Conservation (phyloP, 768 basidiomycete genomes). For the Calocera viscosa region DNA sequence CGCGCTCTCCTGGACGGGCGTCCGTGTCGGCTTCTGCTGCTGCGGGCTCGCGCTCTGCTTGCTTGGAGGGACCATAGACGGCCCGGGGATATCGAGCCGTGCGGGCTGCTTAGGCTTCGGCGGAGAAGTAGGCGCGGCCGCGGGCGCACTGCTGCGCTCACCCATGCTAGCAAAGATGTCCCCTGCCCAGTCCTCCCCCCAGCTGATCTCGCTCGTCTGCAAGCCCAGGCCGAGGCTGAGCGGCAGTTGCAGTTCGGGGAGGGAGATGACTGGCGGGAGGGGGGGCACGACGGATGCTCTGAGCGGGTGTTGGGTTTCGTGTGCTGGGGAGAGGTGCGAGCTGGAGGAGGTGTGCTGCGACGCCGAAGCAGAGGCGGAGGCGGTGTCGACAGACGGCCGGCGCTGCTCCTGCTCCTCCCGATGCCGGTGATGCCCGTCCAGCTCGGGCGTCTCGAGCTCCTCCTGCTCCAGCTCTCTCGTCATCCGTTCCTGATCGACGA, state of each 20-base stretch:
- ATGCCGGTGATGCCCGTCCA: background rate
- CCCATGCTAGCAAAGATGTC: background rate
- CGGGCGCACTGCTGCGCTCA: background rate
- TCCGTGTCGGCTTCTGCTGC: slow-evolving; percentile 32
- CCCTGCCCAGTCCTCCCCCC: background rate
- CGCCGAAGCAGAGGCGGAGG: background rate
- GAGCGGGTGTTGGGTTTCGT: background rate
- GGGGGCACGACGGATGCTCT: background rate
- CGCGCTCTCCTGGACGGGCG: slow-evolving; percentile 29
- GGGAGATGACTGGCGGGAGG: background rate
- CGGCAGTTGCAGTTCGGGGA: background rate
- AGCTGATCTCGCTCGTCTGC: slow-evolving; percentile 5
- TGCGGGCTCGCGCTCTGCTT: background rate
- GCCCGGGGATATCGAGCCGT: background rate
- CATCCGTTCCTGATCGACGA: background rate
- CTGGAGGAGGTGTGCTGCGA: background rate
- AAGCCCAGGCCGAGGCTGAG: slow-evolving; percentile 1
- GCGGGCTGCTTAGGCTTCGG: background rate
- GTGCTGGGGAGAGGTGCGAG: background rate
- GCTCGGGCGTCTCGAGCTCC: background rate
- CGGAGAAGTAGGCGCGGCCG: background rate
- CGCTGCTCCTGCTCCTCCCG: background rate
- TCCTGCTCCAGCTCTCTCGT: background rate
- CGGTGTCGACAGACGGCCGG: background rate
- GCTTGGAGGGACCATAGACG: background rate